A percentile compares a stretch with the other conserved stretches of the same genome.
Conservation (phyloP, 441 rosid genomes). For the Croton setiger region DNA sequence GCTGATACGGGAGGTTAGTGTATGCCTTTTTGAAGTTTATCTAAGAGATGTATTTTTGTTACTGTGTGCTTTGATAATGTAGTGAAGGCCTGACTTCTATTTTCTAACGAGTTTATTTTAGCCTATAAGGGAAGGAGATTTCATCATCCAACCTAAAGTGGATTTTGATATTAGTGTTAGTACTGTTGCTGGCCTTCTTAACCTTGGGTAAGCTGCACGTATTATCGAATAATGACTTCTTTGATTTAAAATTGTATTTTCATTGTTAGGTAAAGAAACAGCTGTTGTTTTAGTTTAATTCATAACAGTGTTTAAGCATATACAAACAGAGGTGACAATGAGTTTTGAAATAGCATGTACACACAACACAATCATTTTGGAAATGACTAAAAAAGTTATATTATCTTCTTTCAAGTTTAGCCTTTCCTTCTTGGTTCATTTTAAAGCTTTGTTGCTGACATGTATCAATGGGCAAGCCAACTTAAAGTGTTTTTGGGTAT, state of each 20-base stretch:
- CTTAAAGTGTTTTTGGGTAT: background rate
- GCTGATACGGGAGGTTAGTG: slow-evolving; percentile 89
- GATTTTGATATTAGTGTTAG: slow-evolving; percentile 96
- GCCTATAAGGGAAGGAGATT: slow-evolving; percentile 99
- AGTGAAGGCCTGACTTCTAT: slow-evolving; percentile 20
- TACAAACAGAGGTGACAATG: background rate
- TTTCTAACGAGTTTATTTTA: slow-evolving; percentile 31
- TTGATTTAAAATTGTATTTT: background rate
- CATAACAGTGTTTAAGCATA: background rate
- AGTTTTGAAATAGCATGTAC: background rate
- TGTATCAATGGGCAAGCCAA: background rate
- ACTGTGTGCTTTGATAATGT: slow-evolving; percentile 11
- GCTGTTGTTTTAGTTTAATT: background rate
- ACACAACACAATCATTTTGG: too few relatives aligned
- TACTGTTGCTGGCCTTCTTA: slow-evolving; percentile 97
- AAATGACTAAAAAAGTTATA: background rate
- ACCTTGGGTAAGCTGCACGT: slow-evolving; percentile 72
- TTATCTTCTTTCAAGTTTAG: background rate
- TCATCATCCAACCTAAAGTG: slow-evolving; percentile 99
- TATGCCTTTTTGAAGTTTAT: slow-evolving; percentile 22
- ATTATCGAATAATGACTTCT: background rate
- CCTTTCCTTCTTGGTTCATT: slow-evolving; percentile 4
- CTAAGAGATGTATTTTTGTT: slow-evolving; percentile 11
- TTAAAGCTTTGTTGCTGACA: slow-evolving; percentile 15
- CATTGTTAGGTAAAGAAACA: background rate